phyloP scores from a whole-genome alignment of 1,284 basidiomycete genomes.

The Calocybe gambosa region DNA sequence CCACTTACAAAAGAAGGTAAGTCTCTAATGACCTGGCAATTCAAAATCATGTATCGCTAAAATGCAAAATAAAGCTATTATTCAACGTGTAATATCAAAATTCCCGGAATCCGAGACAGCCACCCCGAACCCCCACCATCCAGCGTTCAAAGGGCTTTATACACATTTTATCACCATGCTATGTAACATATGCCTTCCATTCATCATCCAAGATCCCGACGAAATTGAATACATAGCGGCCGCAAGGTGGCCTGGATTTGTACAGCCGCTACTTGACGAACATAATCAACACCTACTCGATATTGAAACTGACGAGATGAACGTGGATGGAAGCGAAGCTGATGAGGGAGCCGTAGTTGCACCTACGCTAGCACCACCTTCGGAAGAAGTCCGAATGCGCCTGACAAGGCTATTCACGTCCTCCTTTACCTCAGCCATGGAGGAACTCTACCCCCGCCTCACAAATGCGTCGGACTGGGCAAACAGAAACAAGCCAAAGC shows the following conservation, averaged over 20 bases:
- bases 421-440: conserved; percentile 53
- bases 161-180: conserved; percentile 61
- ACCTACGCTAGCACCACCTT: conserved; percentile 27
- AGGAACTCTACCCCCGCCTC: conserved; percentile 60
- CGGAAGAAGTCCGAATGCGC: conserved; percentile 56
- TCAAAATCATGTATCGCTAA: too few relatives aligned
- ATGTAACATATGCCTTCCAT: conserved; percentile 59
- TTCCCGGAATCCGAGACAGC: conserved; percentile 22
- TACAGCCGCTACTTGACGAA: conserved; percentile 58
- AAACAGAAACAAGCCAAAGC: conserved; percentile 18
- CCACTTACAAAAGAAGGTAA: conserved; percentile 57
- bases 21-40: conserved; percentile 11
- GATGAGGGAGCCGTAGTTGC: conserved; percentile 2
- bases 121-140: conserved; percentile 39
- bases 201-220: conserved; percentile 57
- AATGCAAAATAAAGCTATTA: conserved; percentile 26
- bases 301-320: conserved; percentile 15
- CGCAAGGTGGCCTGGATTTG: conserved; percentile 77
- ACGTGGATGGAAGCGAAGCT: conserved; percentile 15
- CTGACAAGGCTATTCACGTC: conserved; percentile 55
- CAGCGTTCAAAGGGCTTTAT: conserved; percentile 53
- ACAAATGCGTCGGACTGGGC: conserved; percentile 59
- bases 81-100: conserved; percentile 30
- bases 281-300: conserved; percentile 24
- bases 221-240: conserved; percentile 74